phyloP scores from a whole-genome alignment of 768 basidiomycete genomes.

The Pleurotus platypus region DNA sequence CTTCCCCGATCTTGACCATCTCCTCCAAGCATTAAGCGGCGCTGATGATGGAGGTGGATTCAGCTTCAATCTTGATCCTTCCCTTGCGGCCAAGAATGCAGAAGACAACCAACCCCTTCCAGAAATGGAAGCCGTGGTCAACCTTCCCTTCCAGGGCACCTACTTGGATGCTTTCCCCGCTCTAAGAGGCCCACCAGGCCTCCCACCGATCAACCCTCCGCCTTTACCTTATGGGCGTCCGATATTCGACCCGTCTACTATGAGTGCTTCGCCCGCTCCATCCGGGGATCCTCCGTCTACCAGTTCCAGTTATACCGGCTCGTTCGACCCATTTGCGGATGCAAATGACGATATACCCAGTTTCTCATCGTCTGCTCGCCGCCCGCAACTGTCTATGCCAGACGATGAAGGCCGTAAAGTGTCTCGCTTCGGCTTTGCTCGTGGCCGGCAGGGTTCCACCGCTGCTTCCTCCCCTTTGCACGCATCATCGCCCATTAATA shows the following conservation, averaged over 20 bases:
- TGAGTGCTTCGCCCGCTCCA: conserved; percentile 30
- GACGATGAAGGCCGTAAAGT: conserved; percentile 68
- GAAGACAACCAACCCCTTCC: conserved; percentile 37
- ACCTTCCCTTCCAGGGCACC: conserved; percentile 57
- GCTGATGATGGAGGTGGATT: conserved; percentile 67
- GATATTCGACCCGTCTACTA: conserved; percentile 50
- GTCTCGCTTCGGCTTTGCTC: conserved; percentile 80
- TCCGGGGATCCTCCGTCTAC: conserved; percentile 43
- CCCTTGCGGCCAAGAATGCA: conserved; percentile 50
- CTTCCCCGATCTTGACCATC: conserved; percentile 89
- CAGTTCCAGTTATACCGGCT: conserved; percentile 59
- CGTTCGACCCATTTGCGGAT: conserved; percentile 82
- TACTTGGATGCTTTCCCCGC: conserved; percentile 73
- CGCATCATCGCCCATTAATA: conserved; percentile 50
- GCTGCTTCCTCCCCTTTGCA: conserved; percentile 57
- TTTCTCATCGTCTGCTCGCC: conserved; percentile 28
- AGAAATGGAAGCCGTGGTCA: conserved; percentile 50
- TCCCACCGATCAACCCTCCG: conserved; percentile 38
- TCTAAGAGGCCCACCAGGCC: conserved; percentile 33
- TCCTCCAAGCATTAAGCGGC: conserved; percentile 66
- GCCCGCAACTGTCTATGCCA: conserved; percentile 32
- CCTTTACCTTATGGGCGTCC: conserved; percentile 52
- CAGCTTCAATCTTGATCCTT: conserved; percentile 85
- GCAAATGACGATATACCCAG: conserved; percentile 40
- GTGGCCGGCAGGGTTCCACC: conserved; percentile 61